Conservation (phyloP, 495 filamentous ascomycete species). For the Daldinia grandis region DNA sequence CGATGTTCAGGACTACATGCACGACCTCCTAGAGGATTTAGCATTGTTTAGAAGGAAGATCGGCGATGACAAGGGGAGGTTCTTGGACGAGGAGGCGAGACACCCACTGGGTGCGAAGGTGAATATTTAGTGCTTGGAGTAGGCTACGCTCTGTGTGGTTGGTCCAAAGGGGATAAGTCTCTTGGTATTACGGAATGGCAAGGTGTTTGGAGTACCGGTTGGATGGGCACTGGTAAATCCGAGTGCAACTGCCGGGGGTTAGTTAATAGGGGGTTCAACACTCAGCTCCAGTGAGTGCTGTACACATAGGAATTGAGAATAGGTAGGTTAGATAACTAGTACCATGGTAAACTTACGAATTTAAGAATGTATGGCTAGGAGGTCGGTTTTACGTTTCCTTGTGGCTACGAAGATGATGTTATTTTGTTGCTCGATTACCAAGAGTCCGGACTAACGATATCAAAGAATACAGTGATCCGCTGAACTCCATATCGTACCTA, state of each 20-base stretch:
- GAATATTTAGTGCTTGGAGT: conserved; percentile 28
- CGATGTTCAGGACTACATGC: conserved; percentile 71
- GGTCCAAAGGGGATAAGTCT: neutral
- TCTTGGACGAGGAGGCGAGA: conserved; percentile 49
- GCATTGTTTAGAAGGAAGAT: conserved; percentile 85
- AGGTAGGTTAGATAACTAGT: conserved; percentile 2
- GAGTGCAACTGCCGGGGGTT: neutral
- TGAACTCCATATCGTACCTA: conserved; percentile 77
- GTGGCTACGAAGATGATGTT: neutral
- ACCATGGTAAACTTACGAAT: conserved; percentile 17
- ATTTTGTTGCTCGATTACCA: conserved; percentile 24
- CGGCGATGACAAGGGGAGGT: conserved; percentile 73
- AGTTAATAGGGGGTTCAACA: conserved; percentile 3
- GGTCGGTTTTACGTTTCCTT: neutral
- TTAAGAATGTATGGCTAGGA: neutral
- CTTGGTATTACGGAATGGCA: conserved; percentile 11
- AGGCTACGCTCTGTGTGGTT: neutral
- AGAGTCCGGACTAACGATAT: conserved; percentile 60
- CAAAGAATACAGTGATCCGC: conserved; percentile 65
- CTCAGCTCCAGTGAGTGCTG: conserved; percentile 3
- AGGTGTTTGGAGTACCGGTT: conserved; percentile 28
- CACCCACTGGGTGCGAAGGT: conserved; percentile 41
- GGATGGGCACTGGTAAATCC: neutral
- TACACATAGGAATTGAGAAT: conserved; percentile 7
- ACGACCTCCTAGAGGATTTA: conserved; percentile 78